phyloP scores from a whole-genome alignment of 2,329 filamentous ascomycete genomes.

The Talaromyces verruculosus region DNA sequence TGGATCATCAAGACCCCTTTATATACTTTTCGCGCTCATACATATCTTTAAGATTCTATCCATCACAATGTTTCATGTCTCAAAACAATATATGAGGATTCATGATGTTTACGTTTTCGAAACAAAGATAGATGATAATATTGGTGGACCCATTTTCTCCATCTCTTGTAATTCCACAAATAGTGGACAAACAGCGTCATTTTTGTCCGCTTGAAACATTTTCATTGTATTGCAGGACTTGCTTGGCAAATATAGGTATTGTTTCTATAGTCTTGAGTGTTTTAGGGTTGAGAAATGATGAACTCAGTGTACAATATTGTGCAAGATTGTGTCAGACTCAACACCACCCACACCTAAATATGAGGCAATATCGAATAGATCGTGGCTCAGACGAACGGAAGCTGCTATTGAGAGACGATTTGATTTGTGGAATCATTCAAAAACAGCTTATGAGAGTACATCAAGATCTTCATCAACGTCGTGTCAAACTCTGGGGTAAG shows the following conservation, averaged over 20 bases:
- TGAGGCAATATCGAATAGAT: neutral
- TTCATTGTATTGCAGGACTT: neutral
- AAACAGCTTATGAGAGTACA: no score
- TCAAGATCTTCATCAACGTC: neutral
- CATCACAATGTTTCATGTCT: neutral
- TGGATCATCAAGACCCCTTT: neutral
- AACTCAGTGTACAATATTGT: neutral
- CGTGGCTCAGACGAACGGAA: neutral
- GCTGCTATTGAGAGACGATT: neutral
- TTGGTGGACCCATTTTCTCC: neutral
- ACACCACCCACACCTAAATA: neutral
- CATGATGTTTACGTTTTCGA: neutral
- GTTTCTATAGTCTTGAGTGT: neutral
- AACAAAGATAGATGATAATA: neutral
- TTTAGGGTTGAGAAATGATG: neutral
- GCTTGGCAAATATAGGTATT: neutral
- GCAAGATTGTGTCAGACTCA: neutral
- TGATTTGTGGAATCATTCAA: neutral
- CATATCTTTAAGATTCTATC: neutral
- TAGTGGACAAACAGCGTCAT: neutral
- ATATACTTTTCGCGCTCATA: neutral
- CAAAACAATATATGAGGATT: neutral
- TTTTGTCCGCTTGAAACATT: neutral
- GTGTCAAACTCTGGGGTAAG: slow-evolving; percentile 2
- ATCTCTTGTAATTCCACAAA: neutral